phyloP scores from a whole-genome alignment of 192 early-diverging fungal genomes.

The Umbelopsis sp. region DNA sequence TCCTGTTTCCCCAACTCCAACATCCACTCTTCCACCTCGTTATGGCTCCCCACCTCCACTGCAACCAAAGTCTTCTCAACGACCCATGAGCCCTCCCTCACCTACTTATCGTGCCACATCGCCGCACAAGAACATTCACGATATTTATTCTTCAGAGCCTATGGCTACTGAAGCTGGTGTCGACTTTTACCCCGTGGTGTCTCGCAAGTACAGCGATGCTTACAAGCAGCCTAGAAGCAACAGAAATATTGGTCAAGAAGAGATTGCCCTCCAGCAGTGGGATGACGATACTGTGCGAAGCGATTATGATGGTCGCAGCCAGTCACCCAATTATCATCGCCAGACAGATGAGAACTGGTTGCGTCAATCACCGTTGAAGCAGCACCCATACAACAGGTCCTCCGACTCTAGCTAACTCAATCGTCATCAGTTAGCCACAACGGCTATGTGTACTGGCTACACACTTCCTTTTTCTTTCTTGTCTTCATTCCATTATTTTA shows the following conservation, averaged over 20 bases:
- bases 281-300: slow-evolving; percentile 5
- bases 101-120: neutral
- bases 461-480: neutral
- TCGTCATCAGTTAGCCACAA: neutral
- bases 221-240: neutral
- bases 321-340: neutral
- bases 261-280: slow-evolving; percentile 14
- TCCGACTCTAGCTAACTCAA: neutral
- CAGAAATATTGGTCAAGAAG: neutral
- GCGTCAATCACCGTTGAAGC: slow-evolving; percentile 16
- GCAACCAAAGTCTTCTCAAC: neutral
- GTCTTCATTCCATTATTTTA: neutral
- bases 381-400: neutral
- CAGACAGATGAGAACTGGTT: neutral
- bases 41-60: slow-evolving; percentile 12
- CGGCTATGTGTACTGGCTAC: slow-evolving; percentile 14
- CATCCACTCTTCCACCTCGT: neutral
- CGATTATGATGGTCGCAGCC: slow-evolving; percentile 8
- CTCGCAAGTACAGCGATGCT: slow-evolving; percentile 12
- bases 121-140: neutral
- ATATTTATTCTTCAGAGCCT: slow-evolving; percentile 18
- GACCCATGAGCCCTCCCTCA: slow-evolving; percentile 1
- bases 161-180: slow-evolving; percentile 13
- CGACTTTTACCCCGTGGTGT: slow-evolving; percentile 10
- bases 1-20: neutral